Percentiles rank a stretch among this genome's conserved stretches.
Conservation (phyloP, 2,329 filamentous ascomycete species). For the Penicillium sp. region DNA sequence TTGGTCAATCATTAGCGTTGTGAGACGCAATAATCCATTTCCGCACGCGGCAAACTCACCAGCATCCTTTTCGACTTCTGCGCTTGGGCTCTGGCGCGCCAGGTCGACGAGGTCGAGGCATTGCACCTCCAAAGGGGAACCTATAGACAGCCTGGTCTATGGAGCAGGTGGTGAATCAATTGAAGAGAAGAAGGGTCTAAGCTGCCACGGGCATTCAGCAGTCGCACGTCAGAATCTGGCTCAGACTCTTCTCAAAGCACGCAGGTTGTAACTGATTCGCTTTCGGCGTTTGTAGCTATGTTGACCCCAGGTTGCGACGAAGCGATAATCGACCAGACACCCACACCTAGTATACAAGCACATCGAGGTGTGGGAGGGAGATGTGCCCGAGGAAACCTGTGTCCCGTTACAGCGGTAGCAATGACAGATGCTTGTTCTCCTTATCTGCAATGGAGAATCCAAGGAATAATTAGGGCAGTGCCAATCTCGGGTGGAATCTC, state of each 20-base stretch:
- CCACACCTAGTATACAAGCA: constrained; percentile 36
- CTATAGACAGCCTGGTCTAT: not conserved
- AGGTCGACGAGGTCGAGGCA: constrained; percentile 68
- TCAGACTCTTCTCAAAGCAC: constrained; percentile 11
- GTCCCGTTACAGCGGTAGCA: constrained; percentile 17
- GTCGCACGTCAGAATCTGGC: not conserved
- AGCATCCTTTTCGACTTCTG: constrained; percentile 68
- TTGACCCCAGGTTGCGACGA: constrained; percentile 37
- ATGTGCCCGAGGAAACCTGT: constrained; percentile 16
- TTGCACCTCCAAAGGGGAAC: constrained; percentile 26
- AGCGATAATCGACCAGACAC: constrained; percentile 40
- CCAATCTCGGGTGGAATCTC: constrained; percentile 11
- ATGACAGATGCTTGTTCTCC: constrained; percentile 3
- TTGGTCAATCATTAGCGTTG: constrained; percentile 34
- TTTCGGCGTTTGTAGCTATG: constrained; percentile 30
- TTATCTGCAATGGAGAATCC: constrained; percentile 11
- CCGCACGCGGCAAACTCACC: constrained; percentile 49
- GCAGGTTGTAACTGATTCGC: constrained; percentile 15
- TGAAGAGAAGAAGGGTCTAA: constrained; percentile 9
- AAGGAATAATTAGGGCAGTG: constrained; percentile 10
- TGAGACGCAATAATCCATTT: not conserved
- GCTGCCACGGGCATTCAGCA: constrained; percentile 1
- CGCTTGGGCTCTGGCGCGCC: constrained; percentile 66
- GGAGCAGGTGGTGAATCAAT: not conserved
- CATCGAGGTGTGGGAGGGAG: constrained; percentile 37